These are phyloP conservation scores for Phylloporus rhodoxanthus DNA, from an alignment of 768 basidiomycete species.

Conservation along the genomic window DNA sequence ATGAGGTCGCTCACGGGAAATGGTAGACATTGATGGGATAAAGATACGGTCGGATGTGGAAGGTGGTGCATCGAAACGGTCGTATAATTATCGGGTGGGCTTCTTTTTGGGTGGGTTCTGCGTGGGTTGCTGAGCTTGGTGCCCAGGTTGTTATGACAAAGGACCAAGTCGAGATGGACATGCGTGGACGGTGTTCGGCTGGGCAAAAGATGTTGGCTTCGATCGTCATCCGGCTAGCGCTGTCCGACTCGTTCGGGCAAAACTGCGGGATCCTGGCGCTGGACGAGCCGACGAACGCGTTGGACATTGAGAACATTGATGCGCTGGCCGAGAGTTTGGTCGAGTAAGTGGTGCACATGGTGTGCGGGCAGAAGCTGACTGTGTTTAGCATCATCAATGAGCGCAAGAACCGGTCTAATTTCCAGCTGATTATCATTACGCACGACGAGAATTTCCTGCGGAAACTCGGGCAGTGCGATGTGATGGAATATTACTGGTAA, in stretches of 20 bases:
- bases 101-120: constrained; percentile 5
- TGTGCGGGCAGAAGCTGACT: not conserved
- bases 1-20: constrained; percentile 8
- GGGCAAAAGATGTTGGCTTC: constrained; percentile 99
- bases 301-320: constrained; percentile 94
- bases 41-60: constrained; percentile 92
- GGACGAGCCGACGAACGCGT: constrained; percentile 96
- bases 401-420: constrained; percentile 80
- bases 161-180: constrained; percentile 99
- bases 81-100: constrained; percentile 93
- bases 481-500: constrained; percentile 95
- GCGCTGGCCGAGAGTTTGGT: constrained; percentile 87
- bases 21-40: constrained; percentile 92
- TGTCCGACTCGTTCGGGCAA: constrained; percentile 96
- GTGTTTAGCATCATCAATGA: constrained; percentile 85
- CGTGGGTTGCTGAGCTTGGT: constrained; percentile 13
- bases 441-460: constrained; percentile 94
- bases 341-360: constrained; percentile 55
- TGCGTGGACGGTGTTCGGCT: constrained; percentile 97
- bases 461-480: constrained; percentile 82
- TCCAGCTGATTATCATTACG: constrained; percentile 95
- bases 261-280: constrained; percentile 97
- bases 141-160: constrained; percentile 95
- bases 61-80: constrained; percentile 81
- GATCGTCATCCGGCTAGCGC: constrained; percentile 93